phyloP scores from a whole-genome alignment of 768 basidiomycete species.

The Trametes cinnabarina region DNA sequence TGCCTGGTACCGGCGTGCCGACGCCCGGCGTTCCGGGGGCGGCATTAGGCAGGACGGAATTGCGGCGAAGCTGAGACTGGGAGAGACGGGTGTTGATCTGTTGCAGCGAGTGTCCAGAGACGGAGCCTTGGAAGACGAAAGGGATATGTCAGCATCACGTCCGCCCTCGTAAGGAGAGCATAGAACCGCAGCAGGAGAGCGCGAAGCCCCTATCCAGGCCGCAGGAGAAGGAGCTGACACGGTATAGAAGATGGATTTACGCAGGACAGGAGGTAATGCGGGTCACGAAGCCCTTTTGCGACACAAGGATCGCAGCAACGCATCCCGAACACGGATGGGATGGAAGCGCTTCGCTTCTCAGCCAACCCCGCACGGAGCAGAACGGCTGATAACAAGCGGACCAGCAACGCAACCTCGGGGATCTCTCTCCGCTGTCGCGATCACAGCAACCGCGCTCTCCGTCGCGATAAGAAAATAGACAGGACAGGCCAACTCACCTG shows the following conservation, averaged over 20 bases:
- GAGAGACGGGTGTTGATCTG: constrained; percentile 25
- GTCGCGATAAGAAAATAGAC: not conserved
- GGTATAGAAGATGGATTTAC: constrained; percentile 12
- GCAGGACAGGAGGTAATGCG: constrained; percentile 2
- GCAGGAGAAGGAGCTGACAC: not conserved
- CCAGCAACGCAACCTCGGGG: not conserved
- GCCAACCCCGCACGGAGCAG: not conserved
- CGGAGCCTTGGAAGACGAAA: constrained; percentile 27
- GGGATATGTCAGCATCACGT: not conserved
- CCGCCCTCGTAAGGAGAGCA: not conserved
- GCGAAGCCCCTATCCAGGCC: not conserved
- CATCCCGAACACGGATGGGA: not conserved
- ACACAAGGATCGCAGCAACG: not conserved
- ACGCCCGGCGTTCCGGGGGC: constrained; percentile 23
- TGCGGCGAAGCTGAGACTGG: constrained; percentile 13
- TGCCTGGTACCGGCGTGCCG: constrained; percentile 22
- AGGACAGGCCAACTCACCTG: constrained; percentile 15
- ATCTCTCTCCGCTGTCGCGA: not conserved
- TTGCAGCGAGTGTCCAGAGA: constrained; percentile 39
- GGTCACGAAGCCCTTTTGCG: not conserved
- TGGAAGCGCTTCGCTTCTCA: not conserved
- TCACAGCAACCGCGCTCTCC: not conserved
- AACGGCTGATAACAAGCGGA: not conserved
- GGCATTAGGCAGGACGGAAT: constrained; percentile 12
- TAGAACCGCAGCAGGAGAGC: not conserved